Conservation (phyloP, 169 alveolate species). For the Cryptosporidium canis region DNA sequence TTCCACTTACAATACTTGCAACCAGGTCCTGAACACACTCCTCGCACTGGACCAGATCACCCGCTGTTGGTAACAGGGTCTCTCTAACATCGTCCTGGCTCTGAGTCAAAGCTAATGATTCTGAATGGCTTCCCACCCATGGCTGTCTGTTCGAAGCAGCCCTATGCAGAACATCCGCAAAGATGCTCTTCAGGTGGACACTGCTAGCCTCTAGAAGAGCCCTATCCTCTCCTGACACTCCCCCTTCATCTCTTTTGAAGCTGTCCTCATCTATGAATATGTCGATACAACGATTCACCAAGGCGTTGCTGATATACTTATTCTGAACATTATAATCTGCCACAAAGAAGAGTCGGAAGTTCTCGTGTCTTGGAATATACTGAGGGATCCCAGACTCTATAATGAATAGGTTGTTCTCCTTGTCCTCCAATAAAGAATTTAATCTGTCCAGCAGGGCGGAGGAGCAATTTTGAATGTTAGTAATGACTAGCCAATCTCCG, state of each 20-base stretch:
- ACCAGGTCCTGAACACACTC: neutral
- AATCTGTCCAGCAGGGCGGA: slow-evolving; percentile 93
- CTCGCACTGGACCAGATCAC: neutral
- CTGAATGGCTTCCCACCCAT: too few relatives aligned
- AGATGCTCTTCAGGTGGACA: too few relatives aligned
- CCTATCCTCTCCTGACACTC: too few relatives aligned
- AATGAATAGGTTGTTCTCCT: slow-evolving; percentile 68
- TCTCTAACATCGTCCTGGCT: neutral
- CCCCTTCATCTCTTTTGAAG: slow-evolving; percentile 57
- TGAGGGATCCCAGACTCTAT: slow-evolving; percentile 54
- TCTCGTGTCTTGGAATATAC: slow-evolving; percentile 81
- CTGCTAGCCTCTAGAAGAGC: slow-evolving; percentile 16
- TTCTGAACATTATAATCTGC: slow-evolving; percentile 75
- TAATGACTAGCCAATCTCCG: slow-evolving; percentile 93
- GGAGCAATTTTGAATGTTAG: slow-evolving; percentile 88
- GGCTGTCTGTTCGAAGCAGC: too few relatives aligned
- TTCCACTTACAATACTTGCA: neutral
- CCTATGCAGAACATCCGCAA: too few relatives aligned
- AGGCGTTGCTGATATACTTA: slow-evolving; percentile 83
- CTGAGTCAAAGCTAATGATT: too few relatives aligned
- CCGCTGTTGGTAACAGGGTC: neutral
- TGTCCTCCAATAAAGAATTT: slow-evolving; percentile 92
- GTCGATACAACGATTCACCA: slow-evolving; percentile 91
- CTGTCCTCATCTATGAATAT: slow-evolving; percentile 73
- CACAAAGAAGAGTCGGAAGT: slow-evolving; percentile 85